Evolutionary conservation across 2,329 filamentous ascomycete species (phyloP), one percentile per base, ranked within the genome.

Genomic region (Neofusicoccum kwambonambiense): DNA sequence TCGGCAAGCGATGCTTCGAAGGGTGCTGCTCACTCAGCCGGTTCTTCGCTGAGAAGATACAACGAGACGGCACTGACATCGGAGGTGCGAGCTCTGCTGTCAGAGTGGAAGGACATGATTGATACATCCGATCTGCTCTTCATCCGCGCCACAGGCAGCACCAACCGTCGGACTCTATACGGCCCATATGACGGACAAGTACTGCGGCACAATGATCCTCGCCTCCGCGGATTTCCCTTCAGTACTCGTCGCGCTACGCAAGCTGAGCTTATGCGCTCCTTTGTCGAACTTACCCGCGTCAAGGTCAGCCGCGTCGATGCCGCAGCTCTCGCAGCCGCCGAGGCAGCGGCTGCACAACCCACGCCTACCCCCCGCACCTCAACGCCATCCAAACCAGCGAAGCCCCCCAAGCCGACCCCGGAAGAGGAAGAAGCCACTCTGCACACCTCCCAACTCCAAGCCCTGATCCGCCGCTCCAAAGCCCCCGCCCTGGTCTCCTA

Each of bases 1-100:
- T 96, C 93, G 3, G 90, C 94, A 34, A 98, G 93, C 75, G 95
- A 99, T 76, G 90, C 92, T 67, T 87, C 93, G n/a, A 97, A 97
- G 74, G 94, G 95, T 13, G 89, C 90, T 52, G 95, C 95, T 0
- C 93, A 98, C 77, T 98, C 95, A 3, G 96, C 93, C 7, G 95
- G 96, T 75, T 91, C 95, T 0, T 91, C 88, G 50, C 81, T 99
- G 65, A 89, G 95, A 79, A 87, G 95, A 19, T 96, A 98, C 78
- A 99, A 99, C 73, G 96, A 99, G 78, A 89, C 90, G 69, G 94
- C 93, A 1, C 81, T 99, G 42, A 88, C 90, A 6, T 89, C 91
- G n/a, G 96, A 99, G 72, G 90, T 99, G 5, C 88, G 95, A 31
- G 85, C 87, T 37, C 81, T 99, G 41, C 81, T 99, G 13, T 80